Conservation (phyloP, 768 basidiomycete genomes). For the Megacollybia marginata region DNA sequence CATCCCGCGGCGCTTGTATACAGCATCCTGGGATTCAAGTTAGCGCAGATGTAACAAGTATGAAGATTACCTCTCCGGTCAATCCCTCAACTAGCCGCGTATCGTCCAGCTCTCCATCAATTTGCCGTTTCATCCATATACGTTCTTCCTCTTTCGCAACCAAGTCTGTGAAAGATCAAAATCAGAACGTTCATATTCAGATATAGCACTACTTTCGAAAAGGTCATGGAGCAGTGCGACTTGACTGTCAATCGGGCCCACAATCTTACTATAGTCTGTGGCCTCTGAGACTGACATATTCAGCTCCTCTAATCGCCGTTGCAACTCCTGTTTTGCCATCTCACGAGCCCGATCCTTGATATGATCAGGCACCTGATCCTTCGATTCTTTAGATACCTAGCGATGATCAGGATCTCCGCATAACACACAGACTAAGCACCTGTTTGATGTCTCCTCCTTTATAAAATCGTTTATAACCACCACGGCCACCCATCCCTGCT, state of each 20-base stretch:
- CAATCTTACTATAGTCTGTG: slow-evolving; percentile 43
- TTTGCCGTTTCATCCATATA: slow-evolving; percentile 66
- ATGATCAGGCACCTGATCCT: slow-evolving; percentile 52
- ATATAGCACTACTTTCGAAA: slow-evolving; percentile 46
- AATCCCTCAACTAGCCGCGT: slow-evolving; percentile 58
- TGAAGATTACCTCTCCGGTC: slow-evolving; percentile 44
- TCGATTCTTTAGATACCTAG: slow-evolving; percentile 45
- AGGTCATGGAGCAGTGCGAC: slow-evolving; percentile 53
- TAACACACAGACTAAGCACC: slow-evolving; percentile 17
- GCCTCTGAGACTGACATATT: slow-evolving; percentile 53
- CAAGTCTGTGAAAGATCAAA: slow-evolving; percentile 33
- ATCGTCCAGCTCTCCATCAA: slow-evolving; percentile 65
- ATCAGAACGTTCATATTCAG: background rate
- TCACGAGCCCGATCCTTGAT: slow-evolving; percentile 56
- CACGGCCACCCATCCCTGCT: slow-evolving; percentile 59
- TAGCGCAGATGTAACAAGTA: no score
- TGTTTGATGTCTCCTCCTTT: slow-evolving; percentile 61
- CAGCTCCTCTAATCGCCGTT: slow-evolving; percentile 53
- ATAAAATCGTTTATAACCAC: slow-evolving; percentile 59
- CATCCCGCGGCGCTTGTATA: slow-evolving; percentile 66
- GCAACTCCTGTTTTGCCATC: slow-evolving; percentile 59
- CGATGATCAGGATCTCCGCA: background rate
- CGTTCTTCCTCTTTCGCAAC: slow-evolving; percentile 64
- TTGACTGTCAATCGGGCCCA: slow-evolving; percentile 51
- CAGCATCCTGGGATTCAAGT: slow-evolving; percentile 21